These are phyloP conservation scores for Copromyces sp. DNA, from an alignment of 495 filamentous ascomycete genomes.

Conservation along the genomic window DNA sequence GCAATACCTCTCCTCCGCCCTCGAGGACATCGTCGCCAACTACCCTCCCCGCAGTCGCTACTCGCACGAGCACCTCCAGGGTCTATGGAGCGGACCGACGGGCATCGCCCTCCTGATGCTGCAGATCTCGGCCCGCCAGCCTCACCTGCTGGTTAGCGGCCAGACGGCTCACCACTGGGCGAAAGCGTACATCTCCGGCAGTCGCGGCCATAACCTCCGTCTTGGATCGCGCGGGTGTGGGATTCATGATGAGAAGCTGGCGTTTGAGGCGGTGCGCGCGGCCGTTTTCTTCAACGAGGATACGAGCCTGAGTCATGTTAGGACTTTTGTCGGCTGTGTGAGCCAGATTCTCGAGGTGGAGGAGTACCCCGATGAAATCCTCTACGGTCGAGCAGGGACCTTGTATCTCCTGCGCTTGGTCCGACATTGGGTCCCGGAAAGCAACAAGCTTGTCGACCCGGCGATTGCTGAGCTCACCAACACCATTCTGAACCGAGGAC, in stretches of 20 bases:
- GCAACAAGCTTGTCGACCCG: constrained; percentile 19
- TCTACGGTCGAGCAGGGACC: constrained; percentile 51
- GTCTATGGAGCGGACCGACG: constrained; percentile 50
- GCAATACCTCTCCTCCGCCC: constrained; percentile 12
- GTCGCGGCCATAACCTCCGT: constrained; percentile 24
- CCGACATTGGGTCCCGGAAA: constrained; percentile 18
- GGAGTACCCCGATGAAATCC: constrained; percentile 38
- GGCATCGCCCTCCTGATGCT: constrained; percentile 51
- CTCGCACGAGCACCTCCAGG: constrained; percentile 23
- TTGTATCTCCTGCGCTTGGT: constrained; percentile 49
- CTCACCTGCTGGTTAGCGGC: constrained; percentile 35
- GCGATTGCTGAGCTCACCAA: constrained; percentile 28
- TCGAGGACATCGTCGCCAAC: constrained; percentile 25
- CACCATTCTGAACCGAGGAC: constrained; percentile 27
- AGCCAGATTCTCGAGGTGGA: constrained; percentile 21
- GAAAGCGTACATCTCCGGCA: constrained; percentile 35
- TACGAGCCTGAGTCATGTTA: constrained; percentile 17
- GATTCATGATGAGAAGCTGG: constrained; percentile 44
- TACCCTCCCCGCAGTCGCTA: constrained; percentile 21
- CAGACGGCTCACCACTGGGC: constrained; percentile 38
- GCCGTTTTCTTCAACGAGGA: constrained; percentile 34
- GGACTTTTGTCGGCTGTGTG: constrained; percentile 34
- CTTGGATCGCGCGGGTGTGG: constrained; percentile 37
- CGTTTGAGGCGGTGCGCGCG: constrained; percentile 41
- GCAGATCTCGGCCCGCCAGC: constrained; percentile 35